Percentiles rank a stretch among this genome's conserved stretches.
Conservation (phyloP, 2,329 filamentous ascomycete genomes). For the Pseudogymnoascus sp. region DNA sequence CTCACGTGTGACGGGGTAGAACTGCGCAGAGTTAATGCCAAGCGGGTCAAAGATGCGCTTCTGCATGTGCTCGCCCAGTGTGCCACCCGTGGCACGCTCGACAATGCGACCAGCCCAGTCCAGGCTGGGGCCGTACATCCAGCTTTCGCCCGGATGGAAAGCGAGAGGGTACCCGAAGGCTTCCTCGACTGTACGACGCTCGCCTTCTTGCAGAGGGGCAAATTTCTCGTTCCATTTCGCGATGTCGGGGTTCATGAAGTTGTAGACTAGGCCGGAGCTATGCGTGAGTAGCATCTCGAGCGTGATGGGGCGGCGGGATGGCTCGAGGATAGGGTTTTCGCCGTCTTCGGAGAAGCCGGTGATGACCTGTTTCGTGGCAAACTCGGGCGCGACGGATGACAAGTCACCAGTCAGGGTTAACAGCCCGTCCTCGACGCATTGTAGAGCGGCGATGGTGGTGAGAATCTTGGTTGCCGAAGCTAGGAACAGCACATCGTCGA, state of each 20-base stretch:
- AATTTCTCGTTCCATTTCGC: constrained; percentile 17
- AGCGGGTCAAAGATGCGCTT: constrained; percentile 40
- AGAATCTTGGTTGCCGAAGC: constrained; percentile 11
- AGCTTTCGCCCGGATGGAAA: constrained; percentile 9
- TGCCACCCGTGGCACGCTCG: constrained; percentile 36
- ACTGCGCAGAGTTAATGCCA: constrained; percentile 33
- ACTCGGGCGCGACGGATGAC: constrained; percentile 1
- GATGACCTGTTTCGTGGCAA: constrained; percentile 8
- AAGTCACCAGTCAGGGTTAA: constrained; percentile 8
- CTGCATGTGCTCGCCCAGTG: constrained; percentile 42
- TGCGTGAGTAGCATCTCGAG: constrained; percentile 12
- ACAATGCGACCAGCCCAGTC: constrained; percentile 35
- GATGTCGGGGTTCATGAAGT: constrained; percentile 10
- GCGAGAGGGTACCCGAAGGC: background rate
- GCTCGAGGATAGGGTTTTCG: constrained; percentile 10
- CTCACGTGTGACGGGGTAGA: constrained; percentile 30
- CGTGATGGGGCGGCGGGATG: background rate
- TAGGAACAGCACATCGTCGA: constrained; percentile 6
- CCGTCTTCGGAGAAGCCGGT: constrained; percentile 12
- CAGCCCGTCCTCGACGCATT: constrained; percentile 12
- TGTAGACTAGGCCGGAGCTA: constrained; percentile 7
- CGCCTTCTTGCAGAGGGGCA: constrained; percentile 19
- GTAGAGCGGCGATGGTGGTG: constrained; percentile 11
- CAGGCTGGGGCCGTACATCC: constrained; percentile 11
- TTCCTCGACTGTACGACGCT: constrained; percentile 18